phyloP scores from a whole-genome alignment of 257 asterid species.

The Solanum medicagineum region DNA sequence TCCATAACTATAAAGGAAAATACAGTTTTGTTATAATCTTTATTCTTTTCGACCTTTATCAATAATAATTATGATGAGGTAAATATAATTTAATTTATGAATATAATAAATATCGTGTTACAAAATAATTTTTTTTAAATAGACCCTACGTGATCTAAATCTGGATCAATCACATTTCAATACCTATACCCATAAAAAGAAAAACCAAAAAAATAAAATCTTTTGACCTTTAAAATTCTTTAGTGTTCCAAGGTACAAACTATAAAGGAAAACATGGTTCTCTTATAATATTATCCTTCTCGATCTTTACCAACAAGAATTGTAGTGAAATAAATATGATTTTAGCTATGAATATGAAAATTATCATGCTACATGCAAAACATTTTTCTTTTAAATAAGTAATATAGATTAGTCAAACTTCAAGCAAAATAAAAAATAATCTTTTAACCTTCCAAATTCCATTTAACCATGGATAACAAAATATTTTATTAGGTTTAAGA shows the following conservation, averaged over 20 bases:
- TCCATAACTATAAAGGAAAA: neutral
- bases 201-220: neutral
- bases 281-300: neutral
- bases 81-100: neutral
- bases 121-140: neutral
- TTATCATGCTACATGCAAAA: neutral
- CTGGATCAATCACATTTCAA: neutral
- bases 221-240: neutral
- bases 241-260: neutral
- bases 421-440: neutral
- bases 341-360: neutral
- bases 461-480: neutral
- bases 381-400: rapidly evolving
- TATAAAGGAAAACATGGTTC: neutral
- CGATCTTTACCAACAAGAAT: neutral
- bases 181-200: neutral
- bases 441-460: neutral
- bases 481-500: neutral
- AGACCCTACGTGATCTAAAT: neutral
- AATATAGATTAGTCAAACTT: rapidly evolving
- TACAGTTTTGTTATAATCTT: neutral
- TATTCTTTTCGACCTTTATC: neutral
- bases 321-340: neutral
- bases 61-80: neutral
- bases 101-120: neutral